phyloP scores from a whole-genome alignment of 1,284 basidiomycete species.

The Moniliella sp. region DNA sequence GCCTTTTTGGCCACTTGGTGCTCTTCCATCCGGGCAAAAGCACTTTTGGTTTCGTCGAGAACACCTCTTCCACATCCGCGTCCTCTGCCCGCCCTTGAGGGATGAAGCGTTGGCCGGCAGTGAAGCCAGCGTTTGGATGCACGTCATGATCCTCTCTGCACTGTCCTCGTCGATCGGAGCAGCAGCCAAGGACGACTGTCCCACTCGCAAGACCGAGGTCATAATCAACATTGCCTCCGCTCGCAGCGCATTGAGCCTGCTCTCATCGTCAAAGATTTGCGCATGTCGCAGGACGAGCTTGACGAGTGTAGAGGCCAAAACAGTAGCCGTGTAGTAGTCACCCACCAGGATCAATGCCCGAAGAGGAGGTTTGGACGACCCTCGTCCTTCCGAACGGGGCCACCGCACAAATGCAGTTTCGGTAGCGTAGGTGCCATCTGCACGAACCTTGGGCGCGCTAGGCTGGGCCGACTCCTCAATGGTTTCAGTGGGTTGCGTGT shows the following conservation, averaged over 20 bases:
- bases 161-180: conserved; percentile 94
- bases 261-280: conserved; percentile 44
- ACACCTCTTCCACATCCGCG: conserved; percentile 50
- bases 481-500: too few relatives aligned
- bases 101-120: conserved; percentile 10
- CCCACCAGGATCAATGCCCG: conserved; percentile 78
- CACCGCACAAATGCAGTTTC: conserved; percentile 69
- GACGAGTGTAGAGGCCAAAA: conserved; percentile 66
- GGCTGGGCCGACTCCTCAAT: conserved; percentile 23
- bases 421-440: conserved; percentile 92
- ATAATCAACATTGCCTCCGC: conserved; percentile 97
- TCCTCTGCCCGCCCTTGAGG: conserved; percentile 3
- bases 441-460: conserved; percentile 48
- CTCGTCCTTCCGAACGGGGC: conserved; percentile 43
- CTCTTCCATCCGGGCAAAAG: conserved; percentile 83
- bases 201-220: conserved; percentile 85
- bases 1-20: conserved; percentile 46
- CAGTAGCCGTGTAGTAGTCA: conserved; percentile 87
- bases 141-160: conserved; percentile 83
- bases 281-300: conserved; percentile 72
- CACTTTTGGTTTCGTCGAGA: conserved; percentile 76
- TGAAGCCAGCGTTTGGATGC: conserved; percentile 64
- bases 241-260: conserved; percentile 42
- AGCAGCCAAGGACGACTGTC: conserved; percentile 80
- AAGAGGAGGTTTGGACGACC: conserved; percentile 73